Base-by-base conservation (phyloP, 306 rosid genomes). In the Inga oerstediana region DNA sequence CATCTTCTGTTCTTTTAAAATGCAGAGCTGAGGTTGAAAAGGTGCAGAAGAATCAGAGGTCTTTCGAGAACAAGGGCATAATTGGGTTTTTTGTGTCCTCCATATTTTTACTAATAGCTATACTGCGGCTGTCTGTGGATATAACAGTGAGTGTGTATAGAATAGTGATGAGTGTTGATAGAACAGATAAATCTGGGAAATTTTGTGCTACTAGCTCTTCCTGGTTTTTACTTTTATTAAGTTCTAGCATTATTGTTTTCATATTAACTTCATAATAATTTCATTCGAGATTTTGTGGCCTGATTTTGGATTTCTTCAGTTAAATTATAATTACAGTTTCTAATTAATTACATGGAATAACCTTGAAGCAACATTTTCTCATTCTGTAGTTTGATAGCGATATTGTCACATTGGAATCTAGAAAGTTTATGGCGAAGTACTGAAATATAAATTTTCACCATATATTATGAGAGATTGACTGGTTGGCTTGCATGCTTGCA, bases 11-110 rank as follows among this genome's bases (percentile, higher is more conserved):
- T 37, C 11, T 16, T 12, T 8, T 5, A 70, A 72, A 71, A 82
- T 87, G 88, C 97, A 96, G 99, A 80, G 89, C 83, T 16, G 97
- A 96, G 85, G 89, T 96, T 77, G 91, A 91, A 67, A 83, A 71
- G 86, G 92, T 93, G 34, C 80, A 82, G 77, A 88, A 88, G 89
- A 92, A 89, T 79, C 98, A 96, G 80, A 66, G 48, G 24, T 88
- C 75, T 49, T 77, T 96, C 84, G 99, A 96, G 84, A 90, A 91
- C 82, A 92, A 96, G 91, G 89, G 92, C 58, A 67, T 86, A 6
- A 37, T 87, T 34, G 85, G 92, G 65, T 91, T 96, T 85, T 35
- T 86, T 45, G 64, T 93, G 54, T 92, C 98, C 77, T 54, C 90
- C 52, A 82, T 89, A 24, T 92, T 92, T 88, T 88, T 91, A 24